Percentiles rank a stretch among this genome's conserved stretches.
Conservation (phyloP, 306 rosid genomes). For the Trifolium repens region DNA sequence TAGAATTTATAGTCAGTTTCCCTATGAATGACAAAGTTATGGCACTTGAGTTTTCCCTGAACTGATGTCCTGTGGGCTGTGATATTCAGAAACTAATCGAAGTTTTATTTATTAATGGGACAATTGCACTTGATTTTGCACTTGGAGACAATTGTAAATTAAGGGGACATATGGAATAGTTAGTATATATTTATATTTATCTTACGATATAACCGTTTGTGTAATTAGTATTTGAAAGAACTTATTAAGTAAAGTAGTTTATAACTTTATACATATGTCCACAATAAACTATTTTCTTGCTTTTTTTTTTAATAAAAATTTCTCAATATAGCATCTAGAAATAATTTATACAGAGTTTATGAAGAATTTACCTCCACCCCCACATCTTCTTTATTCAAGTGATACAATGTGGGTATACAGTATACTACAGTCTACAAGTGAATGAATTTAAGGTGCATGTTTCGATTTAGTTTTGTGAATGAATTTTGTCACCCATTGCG, state of each 20-base stretch:
- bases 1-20: conserved; percentile 20
- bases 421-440: no score
- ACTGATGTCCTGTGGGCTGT: conserved; percentile 21
- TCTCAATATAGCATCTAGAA: background rate
- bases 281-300: background rate
- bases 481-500: no score
- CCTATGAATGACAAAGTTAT: conserved; percentile 14
- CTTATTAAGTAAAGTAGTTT: background rate
- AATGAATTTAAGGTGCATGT: no score
- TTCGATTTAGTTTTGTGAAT: no score
- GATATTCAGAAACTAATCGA: conserved; percentile 18
- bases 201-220: background rate
- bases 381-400: no score
- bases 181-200: background rate
- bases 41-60: background rate
- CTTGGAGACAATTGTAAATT: conserved; percentile 1
- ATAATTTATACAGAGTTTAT: background rate
- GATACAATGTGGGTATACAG: no score
- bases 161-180: background rate
- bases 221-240: background rate
- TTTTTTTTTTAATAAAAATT: background rate
- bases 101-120: background rate
- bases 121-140: background rate
- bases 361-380: background rate
- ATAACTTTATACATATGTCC: background rate